These are phyloP conservation scores for Erucastrum elatum DNA, from an alignment of 345 rosid species.

Conservation along the genomic window DNA sequence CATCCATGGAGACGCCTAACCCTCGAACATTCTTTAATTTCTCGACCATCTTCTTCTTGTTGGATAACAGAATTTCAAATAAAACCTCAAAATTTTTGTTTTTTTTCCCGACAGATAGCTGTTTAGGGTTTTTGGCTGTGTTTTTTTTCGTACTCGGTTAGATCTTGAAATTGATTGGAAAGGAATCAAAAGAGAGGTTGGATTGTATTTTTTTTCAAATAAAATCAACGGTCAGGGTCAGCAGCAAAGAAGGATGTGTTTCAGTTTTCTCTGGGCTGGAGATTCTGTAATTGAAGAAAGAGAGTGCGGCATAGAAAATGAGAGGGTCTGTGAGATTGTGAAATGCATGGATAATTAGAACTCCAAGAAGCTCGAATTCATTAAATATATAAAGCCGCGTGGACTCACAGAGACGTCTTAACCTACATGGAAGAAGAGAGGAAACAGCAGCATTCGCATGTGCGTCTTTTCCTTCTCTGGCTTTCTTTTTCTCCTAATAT, in stretches of 20 bases:
- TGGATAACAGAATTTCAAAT: background rate
- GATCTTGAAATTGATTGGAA: background rate
- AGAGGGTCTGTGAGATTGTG: background rate
- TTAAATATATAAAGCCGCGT: background rate
- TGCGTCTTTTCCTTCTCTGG: background rate
- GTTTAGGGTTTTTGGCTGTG: background rate
- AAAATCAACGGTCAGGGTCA: background rate
- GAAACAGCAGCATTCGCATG: background rate
- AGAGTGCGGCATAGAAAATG: background rate
- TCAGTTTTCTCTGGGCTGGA: background rate
- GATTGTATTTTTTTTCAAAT: background rate
- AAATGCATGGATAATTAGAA: background rate
- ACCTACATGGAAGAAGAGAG: background rate
- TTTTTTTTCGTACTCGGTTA: background rate
- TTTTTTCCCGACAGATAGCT: background rate
- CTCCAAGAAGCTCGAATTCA: background rate
- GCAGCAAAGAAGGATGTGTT: background rate
- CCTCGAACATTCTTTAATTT: background rate
- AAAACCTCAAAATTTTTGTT: background rate
- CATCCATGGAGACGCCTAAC: conserved; percentile 15
- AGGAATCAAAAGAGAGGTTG: background rate
- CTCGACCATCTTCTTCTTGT: conserved; percentile 4
- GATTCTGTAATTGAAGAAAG: background rate
- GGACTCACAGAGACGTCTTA: background rate
- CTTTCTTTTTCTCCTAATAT: background rate